Base-by-base conservation (phyloP, 148 eudicot genomes). In the Camellia sinensis region DNA sequence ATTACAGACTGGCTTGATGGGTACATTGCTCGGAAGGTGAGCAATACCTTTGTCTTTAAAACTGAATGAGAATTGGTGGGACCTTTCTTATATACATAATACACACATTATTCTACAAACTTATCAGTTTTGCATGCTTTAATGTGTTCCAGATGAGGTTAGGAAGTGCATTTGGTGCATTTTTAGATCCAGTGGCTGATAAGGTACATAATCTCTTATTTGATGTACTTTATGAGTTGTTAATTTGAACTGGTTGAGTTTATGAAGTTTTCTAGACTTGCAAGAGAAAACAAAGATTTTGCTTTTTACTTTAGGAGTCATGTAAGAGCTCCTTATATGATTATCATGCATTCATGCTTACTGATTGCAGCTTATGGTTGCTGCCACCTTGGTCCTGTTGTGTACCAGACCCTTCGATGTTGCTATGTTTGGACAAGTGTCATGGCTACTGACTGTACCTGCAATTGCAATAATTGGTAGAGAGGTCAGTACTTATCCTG, bases 1-100 rank as follows among this genome's bases (percentile, higher is more conserved):
- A 84, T 94, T 78, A 96, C 99, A 21, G 98, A 96, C 89, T 96
- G 99, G 99, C 98, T 96, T 82, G 99, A 96, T 86, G 99, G 99
- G 53, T 93, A 93, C 83, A 89, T 96, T 90, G 99, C 99, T 66
- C 82, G 99, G 64, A 93, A 85, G 95, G 99, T 96, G 84, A 76
- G 17, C 53, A 37, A n/a, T 81, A 29, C 64, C 65, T 62, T 41
- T 77, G 7, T 63, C 19, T 72, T 59, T 73, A 22, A 21, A 71
- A 52, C 37, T 53, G 14, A 12, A 54, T 56, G 21, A 59, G 50
- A 54, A 53, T 82, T 72, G 56, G 22, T 56, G 12, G n/a, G 80
- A 63, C 45, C 7, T 3, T 77, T 3, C 37, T 29, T 29, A 29
- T 29, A 29, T 29, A 29, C 37, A 29, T 29, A 29, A 29, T 29